Percentiles rank a stretch among this genome's conserved stretches.
These are phyloP conservation scores for Exophiala calicioides DNA, from an alignment of 2,329 filamentous ascomycete species.

Conservation along the genomic window DNA sequence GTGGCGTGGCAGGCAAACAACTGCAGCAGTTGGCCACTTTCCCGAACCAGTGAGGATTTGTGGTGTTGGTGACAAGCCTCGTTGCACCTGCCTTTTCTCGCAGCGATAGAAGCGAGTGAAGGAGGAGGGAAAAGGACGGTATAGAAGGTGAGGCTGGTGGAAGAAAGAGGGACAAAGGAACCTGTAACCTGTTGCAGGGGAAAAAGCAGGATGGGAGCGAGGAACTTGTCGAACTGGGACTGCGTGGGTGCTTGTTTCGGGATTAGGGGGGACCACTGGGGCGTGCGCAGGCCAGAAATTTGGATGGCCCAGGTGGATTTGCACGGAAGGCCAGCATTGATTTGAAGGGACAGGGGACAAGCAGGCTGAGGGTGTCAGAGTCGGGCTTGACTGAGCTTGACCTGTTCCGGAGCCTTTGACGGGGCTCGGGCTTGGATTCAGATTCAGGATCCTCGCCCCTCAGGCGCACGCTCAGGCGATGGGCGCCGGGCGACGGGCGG, in stretches of 20 bases:
- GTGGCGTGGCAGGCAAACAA: conserved; percentile 16
- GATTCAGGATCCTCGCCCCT: no score
- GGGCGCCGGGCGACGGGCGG: no score
- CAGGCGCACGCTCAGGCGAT: no score
- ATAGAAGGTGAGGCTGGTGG: conserved; percentile 28
- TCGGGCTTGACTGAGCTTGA: conserved; percentile 11
- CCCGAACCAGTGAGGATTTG: conserved; percentile 3
- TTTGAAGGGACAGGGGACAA: conserved; percentile 14
- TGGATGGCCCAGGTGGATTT: conserved; percentile 12
- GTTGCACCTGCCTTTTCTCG: conserved; percentile 21
- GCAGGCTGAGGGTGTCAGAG: not conserved
- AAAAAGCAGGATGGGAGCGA: conserved; percentile 21
- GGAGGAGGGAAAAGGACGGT: conserved; percentile 30
- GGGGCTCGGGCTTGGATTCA: no score
- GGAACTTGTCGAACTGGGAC: conserved; percentile 9
- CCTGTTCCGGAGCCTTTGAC: conserved; percentile 6
- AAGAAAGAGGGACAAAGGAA: conserved; percentile 19
- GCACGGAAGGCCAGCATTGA: conserved; percentile 13
- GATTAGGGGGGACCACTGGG: conserved; percentile 20
- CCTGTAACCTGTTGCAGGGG: conserved; percentile 5
- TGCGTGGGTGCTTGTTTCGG: conserved; percentile 25
- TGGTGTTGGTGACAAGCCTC: conserved; percentile 4
- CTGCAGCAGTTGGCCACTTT: conserved; percentile 12
- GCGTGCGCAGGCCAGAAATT: conserved; percentile 19
- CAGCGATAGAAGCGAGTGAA: conserved; percentile 30